These are phyloP conservation scores for Ceratocystis variospora DNA, from an alignment of 2,329 filamentous ascomycete species.

Conservation along the genomic window DNA sequence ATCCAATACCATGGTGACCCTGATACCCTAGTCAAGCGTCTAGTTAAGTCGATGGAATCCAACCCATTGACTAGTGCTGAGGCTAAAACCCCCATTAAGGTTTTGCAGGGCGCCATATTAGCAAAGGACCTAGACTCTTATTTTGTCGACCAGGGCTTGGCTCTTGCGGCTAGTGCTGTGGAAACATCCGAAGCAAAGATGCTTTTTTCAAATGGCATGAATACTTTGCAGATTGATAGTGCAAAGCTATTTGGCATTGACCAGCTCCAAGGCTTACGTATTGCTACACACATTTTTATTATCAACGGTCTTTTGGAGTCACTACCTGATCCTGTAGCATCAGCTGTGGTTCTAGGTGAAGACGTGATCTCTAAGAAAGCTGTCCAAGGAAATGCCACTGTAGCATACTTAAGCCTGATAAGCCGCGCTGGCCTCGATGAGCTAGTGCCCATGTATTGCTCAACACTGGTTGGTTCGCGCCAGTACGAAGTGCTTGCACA, in stretches of 20 bases:
- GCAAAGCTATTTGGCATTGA: slow-evolving; percentile 40
- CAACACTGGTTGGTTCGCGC: slow-evolving; percentile 52
- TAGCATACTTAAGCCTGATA: slow-evolving; percentile 69
- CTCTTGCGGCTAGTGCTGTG: slow-evolving; percentile 27
- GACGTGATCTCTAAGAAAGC: slow-evolving; percentile 24
- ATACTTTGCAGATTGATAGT: slow-evolving; percentile 28
- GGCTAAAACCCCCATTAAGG: slow-evolving; percentile 53
- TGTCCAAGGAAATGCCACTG: slow-evolving; percentile 60
- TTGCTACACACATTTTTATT: slow-evolving; percentile 52
- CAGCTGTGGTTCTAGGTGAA: neutral
- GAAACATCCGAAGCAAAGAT: slow-evolving; percentile 27
- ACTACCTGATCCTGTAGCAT: slow-evolving; percentile 25
- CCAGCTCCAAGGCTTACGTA: slow-evolving; percentile 51
- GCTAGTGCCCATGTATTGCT: slow-evolving; percentile 76
- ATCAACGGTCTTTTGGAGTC: slow-evolving; percentile 54
- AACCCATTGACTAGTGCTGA: slow-evolving; percentile 43
- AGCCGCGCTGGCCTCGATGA: slow-evolving; percentile 59
- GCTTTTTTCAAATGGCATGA: slow-evolving; percentile 22
- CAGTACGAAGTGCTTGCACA: slow-evolving; percentile 59
- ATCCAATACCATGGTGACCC: slow-evolving; percentile 47
- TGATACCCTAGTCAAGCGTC: slow-evolving; percentile 37
- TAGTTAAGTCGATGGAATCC: slow-evolving; percentile 48
- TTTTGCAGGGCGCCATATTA: slow-evolving; percentile 63
- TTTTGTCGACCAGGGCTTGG: slow-evolving; percentile 45
- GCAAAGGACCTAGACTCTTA: slow-evolving; percentile 45